Percentiles rank a stretch among this genome's conserved stretches.
phyloP scores from a whole-genome alignment of 257 asterid genomes.

The Hygrophila difformis region DNA sequence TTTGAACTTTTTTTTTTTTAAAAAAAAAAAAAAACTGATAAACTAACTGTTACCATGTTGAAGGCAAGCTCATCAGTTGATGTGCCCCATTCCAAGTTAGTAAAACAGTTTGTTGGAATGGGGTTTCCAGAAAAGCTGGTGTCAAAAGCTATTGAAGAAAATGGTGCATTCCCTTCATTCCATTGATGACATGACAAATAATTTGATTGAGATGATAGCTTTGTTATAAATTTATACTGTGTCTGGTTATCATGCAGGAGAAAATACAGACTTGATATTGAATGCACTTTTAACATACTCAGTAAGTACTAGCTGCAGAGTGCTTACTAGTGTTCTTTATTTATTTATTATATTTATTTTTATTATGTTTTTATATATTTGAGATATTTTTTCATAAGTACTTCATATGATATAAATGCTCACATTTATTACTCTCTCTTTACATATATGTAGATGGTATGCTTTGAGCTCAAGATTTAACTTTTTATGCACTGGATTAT shows the following conservation, averaged over 20 bases:
- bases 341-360: neutral
- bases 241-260: slow-evolving; percentile 31
- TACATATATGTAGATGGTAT: too few relatives aligned
- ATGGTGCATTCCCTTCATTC: slow-evolving; percentile 21
- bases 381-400: neutral
- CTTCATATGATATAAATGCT: slow-evolving; percentile 22
- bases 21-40: neutral
- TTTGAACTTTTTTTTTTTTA: too few relatives aligned
- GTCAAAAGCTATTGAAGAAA: slow-evolving; percentile 43
- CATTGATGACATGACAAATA: neutral
- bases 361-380: neutral
- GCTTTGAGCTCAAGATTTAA: too few relatives aligned
- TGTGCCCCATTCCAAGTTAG: slow-evolving; percentile 22
- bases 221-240: slow-evolving; percentile 13
- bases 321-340: neutral
- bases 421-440: too few relatives aligned
- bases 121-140: slow-evolving; percentile 50
- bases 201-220: slow-evolving; percentile 2
- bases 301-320: slow-evolving; percentile 29
- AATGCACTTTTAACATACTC: slow-evolving; percentile 54
- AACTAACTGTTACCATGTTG: neutral
- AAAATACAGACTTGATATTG: slow-evolving; percentile 38
- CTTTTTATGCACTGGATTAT: too few relatives aligned
- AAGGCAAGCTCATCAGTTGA: slow-evolving; percentile 44
- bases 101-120: slow-evolving; percentile 43